Evolutionary conservation across 345 rosid genomes (phyloP), one percentile per base, ranked within the genome.

Genomic region (Salix arbutifolia): DNA sequence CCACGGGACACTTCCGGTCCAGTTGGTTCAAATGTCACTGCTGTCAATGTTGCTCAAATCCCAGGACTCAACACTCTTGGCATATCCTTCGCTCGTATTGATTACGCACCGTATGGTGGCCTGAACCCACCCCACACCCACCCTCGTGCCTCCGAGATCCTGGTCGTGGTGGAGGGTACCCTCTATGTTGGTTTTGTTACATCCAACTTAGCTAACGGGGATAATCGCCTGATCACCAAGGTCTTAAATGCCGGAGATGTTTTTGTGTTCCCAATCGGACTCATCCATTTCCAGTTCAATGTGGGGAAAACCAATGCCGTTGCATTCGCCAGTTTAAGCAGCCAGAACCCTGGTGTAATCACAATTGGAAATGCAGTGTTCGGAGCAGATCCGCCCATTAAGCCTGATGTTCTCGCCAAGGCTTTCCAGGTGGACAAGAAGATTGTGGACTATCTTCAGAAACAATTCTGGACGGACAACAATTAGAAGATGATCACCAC

Each of bases 61-160:
- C 3, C 71, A 17, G 71, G 77, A 50, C 69, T 74, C 33, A 66
- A 74, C 71, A 74, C 77, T 28, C 77, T 50, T 14, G 77, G 77
- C 28, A 66, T 50, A 11, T 66, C 77, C 30, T 3, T 48, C 1
- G 50, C 2, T 21, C 71, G 77, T 8, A 10, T 30, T 28, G 33
- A 74, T 21, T 46, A 10, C 6, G 71, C 71, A 0, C 42, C 60
- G 6, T 0, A 28, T 33, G 77, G 50, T 13, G 50, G 74, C 31
- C 31, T 66, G 2, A 33, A 6, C 65, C 77, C 48, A 6, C 77
- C 61, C 8, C 65, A 46, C 48, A 48, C 23, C 1, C 77, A 46
- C 71, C 71, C 70, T 48, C 77, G 77, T 6, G 77, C 62, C 21
- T 23, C 65, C 0, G 77, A 74, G 23, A 30, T 48, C 31, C 26